Evolutionary conservation across 2,329 filamentous ascomycete species (phyloP), one percentile per base, ranked within the genome.

Genomic region (Colletotrichum neosansevieriae): DNA sequence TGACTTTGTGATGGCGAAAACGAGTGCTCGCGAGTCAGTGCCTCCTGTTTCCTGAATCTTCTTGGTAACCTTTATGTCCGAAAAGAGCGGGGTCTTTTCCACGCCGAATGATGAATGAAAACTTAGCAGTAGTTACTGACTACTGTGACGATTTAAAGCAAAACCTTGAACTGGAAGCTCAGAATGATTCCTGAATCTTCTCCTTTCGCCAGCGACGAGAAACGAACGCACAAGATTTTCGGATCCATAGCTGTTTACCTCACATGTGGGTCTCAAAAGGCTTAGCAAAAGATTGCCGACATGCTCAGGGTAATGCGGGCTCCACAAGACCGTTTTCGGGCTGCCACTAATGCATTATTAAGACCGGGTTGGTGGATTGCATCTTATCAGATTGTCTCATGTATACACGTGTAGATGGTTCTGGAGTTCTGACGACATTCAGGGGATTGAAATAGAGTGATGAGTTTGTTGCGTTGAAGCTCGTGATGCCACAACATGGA

Each of bases 251-350:
- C 38, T 57, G 36, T 44, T 57, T 40, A 42, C 36, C 38, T 57
- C 42, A 57, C 15, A 32, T 10, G 53, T 44, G 53, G 53, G 38
- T 44, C 36, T 21, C n/a, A 9, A 15, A 56, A 56, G 36, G 51
- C 51, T 56, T 40, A 56, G 34, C 34, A 56, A 40, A 56, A 56
- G 51, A 40, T 54, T 54, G 34, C 51, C 34, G 51, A 54, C 32
- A 57, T 57, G 36, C 42, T 36, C 53, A 57, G 53, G 36, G 53
- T 12, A 44, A 42, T 17, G 15, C 36, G 42, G 42, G 29, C 53
- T 57, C 53, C 53, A 57, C 53, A 29, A 19, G 36, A 19, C 38
- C 38, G 21, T 44, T 15, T 21, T 44, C 53, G 38, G 36, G 24
- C 21, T 9, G 53, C 24, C 36, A 42, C 53, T 42, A 57, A 42